Conservation (phyloP, 2,329 filamentous ascomycete genomes). For the Lachnellula subtilissima region DNA sequence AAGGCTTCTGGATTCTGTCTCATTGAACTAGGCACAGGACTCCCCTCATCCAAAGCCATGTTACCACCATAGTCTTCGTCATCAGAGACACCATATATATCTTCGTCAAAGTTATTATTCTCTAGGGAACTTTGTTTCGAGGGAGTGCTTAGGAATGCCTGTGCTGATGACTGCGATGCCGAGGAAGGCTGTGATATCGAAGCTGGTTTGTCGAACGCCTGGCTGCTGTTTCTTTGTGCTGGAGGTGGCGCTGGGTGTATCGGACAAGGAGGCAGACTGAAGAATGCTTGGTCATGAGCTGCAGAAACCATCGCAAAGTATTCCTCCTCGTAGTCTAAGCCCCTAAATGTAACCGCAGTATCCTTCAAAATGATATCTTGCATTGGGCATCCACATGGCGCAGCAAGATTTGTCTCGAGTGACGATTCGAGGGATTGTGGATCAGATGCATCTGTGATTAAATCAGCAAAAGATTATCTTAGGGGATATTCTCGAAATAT, state of each 20-base stretch:
- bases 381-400: neutral
- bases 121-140: neutral
- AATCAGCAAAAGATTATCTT: neutral
- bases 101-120: neutral
- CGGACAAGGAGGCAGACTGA: neutral
- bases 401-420: no score
- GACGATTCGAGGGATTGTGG: neutral
- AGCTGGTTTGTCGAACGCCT: no score
- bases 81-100: neutral
- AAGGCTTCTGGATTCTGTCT: no score
- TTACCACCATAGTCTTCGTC: neutral
- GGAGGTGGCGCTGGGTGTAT: neutral
- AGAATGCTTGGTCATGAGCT: neutral
- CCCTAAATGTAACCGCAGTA: neutral
- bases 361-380: neutral
- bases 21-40: no score
- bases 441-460: neutral
- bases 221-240: neutral
- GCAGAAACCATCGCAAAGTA: neutral
- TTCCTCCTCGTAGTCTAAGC: neutral
- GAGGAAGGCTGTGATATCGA: no score
- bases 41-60: no score
- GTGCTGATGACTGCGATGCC: no score
- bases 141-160: no score
- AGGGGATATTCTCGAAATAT: neutral